These are phyloP conservation scores for Candida maesae DNA, from an alignment of 805 yeast genomes.

Conservation along the genomic window DNA sequence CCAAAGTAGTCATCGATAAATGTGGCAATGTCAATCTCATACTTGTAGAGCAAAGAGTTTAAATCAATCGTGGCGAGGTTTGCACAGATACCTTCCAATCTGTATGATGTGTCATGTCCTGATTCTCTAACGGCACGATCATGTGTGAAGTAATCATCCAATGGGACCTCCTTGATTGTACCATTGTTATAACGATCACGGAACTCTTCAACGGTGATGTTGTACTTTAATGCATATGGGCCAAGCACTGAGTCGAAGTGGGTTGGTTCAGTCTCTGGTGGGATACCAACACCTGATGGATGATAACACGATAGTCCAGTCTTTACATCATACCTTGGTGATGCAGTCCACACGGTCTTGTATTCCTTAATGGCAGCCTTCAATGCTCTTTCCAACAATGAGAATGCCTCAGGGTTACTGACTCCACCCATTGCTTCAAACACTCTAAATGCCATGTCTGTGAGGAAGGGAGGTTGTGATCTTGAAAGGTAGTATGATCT, in stretches of 20 bases:
- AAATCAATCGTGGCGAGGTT: slow-evolving; percentile 87
- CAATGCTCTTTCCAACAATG: slow-evolving; percentile 61
- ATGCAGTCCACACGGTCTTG: slow-evolving; percentile 68
- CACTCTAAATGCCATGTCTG: slow-evolving; percentile 82
- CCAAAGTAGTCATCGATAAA: slow-evolving; percentile 55
- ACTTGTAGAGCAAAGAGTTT: slow-evolving; percentile 81
- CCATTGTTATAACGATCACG: slow-evolving; percentile 66
- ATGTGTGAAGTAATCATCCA: slow-evolving; percentile 85
- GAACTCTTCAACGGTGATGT: slow-evolving; percentile 56
- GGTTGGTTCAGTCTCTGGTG: slow-evolving; percentile 92
- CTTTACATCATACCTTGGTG: slow-evolving; percentile 66
- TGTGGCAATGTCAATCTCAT: slow-evolving; percentile 78
- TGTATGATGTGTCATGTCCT: slow-evolving; percentile 92
- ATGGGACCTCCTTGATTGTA: slow-evolving; percentile 64
- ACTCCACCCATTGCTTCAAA: slow-evolving; percentile 54
- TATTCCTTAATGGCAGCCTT: slow-evolving; percentile 86
- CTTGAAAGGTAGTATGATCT: slow-evolving; percentile 86
- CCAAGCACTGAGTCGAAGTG: slow-evolving; percentile 73
- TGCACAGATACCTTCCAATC: slow-evolving; percentile 89
- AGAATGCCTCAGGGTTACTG: slow-evolving; percentile 45
- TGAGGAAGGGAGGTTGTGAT: slow-evolving; percentile 94
- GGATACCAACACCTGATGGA: slow-evolving; percentile 89
- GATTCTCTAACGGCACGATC: slow-evolving; percentile 95
- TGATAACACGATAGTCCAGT: slow-evolving; percentile 87
- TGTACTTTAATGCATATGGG: slow-evolving; percentile 65